Percentiles rank a stretch among this genome's conserved stretches.
Conservation (phyloP, 208 protist species). For the Acanthamoeba quina region DNA sequence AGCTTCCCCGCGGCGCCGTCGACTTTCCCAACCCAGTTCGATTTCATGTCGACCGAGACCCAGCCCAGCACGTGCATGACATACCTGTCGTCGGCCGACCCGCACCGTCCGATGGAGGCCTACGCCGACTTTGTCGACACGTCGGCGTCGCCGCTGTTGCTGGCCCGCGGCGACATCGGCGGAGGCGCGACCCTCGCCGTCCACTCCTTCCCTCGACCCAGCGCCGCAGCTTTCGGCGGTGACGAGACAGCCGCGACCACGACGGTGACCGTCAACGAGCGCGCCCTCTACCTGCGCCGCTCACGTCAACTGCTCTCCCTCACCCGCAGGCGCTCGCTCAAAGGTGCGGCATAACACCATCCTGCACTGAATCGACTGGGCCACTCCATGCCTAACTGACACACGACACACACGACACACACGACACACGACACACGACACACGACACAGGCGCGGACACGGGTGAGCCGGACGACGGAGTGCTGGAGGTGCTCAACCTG, state of each 20-base stretch:
- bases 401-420: too few species aligned
- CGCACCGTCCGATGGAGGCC: neutral
- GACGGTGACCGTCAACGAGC: constrained; percentile 20
- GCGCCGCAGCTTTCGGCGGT: neutral
- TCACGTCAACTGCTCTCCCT: constrained; percentile 40
- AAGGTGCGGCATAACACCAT: neutral
- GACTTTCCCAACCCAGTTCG: constrained; percentile 1
- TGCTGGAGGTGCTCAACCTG: constrained; percentile 49
- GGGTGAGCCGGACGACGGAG: constrained; percentile 18
- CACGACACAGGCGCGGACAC: neutral
- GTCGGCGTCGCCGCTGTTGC: neutral
- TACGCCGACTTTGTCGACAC: constrained; percentile 52
- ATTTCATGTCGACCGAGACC: constrained; percentile 50
- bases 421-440: too few species aligned
- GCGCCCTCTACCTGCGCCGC: constrained; percentile 46
- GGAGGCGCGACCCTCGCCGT: neutral
- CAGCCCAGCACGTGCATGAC: neutral
- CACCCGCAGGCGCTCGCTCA: neutral
- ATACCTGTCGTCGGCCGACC: constrained; percentile 49
- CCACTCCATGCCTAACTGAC: neutral
- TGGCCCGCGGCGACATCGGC: neutral
- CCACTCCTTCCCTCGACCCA: neutral
- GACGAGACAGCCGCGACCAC: neutral
- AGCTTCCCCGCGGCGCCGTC: neutral
- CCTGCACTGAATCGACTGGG: neutral